Evolutionary conservation across 2,329 filamentous ascomycete genomes (phyloP).

Genomic region (Diaporthe velutina): DNA sequence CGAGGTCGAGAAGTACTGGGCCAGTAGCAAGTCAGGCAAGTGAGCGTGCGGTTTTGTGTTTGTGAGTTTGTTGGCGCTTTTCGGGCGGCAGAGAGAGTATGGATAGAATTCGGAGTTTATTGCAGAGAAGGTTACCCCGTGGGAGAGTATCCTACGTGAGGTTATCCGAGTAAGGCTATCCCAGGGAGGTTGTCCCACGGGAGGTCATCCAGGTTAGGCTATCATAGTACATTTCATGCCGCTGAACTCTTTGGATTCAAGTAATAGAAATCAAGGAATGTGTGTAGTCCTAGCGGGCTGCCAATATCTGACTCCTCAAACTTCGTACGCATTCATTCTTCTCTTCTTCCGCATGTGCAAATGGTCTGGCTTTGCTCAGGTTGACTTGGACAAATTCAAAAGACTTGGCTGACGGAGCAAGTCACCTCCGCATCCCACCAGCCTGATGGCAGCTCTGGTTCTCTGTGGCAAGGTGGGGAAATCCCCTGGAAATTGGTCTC

Average conservation of each 20-base stretch:
- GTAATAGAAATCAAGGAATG: not conserved
- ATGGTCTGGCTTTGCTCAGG: not conserved
- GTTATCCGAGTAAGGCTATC: too few relatives aligned
- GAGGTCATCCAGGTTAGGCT: too few relatives aligned
- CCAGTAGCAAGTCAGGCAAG: not conserved
- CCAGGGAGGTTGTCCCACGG: too few relatives aligned
- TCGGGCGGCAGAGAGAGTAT: not conserved
- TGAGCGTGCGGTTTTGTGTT: not conserved
- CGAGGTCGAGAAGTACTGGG: conserved; percentile 37
- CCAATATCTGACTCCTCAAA: not conserved
- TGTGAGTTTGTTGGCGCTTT: not conserved
- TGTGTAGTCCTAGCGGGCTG: not conserved
- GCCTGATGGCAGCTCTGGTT: not conserved
- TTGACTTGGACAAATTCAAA: not conserved
- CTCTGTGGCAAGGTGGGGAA: conserved; percentile 10
- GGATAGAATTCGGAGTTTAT: too few relatives aligned
- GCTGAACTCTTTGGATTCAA: not conserved
- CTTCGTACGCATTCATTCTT: not conserved
- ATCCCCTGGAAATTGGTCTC: not conserved
- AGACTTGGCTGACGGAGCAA: not conserved
- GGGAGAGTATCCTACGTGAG: too few relatives aligned
- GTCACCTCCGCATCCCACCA: not conserved
- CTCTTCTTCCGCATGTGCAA: not conserved
- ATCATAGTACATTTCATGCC: not conserved
- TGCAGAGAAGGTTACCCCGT: too few relatives aligned